These are phyloP conservation scores for Phytophthora quininea DNA, from an alignment of 352 stramenopile genomes.

Conservation along the genomic window DNA sequence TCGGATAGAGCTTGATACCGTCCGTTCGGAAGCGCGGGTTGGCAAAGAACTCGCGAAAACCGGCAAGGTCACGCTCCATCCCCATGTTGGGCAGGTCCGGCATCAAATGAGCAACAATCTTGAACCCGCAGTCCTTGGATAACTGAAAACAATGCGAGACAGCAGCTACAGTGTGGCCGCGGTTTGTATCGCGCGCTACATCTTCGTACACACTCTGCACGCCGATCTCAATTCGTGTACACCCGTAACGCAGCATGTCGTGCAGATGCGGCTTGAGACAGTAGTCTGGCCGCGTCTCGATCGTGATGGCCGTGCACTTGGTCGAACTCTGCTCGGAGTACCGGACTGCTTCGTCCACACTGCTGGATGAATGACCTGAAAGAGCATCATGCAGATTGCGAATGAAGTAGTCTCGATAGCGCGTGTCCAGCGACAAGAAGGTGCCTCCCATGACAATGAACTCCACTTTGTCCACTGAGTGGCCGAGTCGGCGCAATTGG, in stretches of 20 bases:
- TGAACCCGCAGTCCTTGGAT: slow-evolving; percentile 97
- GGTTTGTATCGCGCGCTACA: slow-evolving; percentile 91
- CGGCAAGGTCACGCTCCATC: slow-evolving; percentile 95
- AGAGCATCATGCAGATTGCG: slow-evolving; percentile 96
- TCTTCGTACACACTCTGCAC: slow-evolving; percentile 97
- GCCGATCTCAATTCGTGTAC: slow-evolving; percentile 97
- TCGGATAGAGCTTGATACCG: slow-evolving; percentile 97
- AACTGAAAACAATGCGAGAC: slow-evolving; percentile 81
- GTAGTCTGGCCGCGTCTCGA: slow-evolving; percentile 98
- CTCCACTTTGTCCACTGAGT: slow-evolving; percentile 97
- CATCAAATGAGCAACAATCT: slow-evolving; percentile 99
- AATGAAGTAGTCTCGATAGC: slow-evolving; percentile 98
- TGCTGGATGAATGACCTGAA: slow-evolving; percentile 91
- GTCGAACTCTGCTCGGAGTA: slow-evolving; percentile 92
- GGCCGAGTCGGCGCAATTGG: slow-evolving; percentile 87
- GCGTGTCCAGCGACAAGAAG: slow-evolving; percentile 94
- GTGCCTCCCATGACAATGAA: slow-evolving; percentile 99
- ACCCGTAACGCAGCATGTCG: slow-evolving; percentile 97
- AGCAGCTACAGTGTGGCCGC: slow-evolving; percentile 95
- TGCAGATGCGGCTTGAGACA: slow-evolving; percentile 96
- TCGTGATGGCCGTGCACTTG: slow-evolving; percentile 95
- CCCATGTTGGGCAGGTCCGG: slow-evolving; percentile 97
- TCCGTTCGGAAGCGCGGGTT: slow-evolving; percentile 95
- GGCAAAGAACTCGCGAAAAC: slow-evolving; percentile 97
- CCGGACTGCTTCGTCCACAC: slow-evolving; percentile 92